Evolutionary conservation across 768 basidiomycete species (phyloP).

Genomic region (Candolleomyces efflorescens): DNA sequence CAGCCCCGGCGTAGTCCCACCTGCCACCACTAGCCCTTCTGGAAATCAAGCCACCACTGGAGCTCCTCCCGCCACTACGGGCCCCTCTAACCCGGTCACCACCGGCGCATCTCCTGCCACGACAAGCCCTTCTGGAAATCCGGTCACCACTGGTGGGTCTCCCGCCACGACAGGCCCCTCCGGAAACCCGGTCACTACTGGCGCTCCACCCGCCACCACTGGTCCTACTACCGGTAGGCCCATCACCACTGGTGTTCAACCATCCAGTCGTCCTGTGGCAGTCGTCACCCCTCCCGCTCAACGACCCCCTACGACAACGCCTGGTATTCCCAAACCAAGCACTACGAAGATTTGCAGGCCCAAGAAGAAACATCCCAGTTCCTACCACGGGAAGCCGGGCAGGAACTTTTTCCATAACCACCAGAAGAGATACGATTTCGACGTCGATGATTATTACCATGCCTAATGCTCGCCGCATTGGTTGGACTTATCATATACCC

Average conservation of each 20-base stretch:
- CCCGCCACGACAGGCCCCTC: background rate
- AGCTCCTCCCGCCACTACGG: background rate
- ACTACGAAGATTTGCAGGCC: background rate
- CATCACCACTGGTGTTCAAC: background rate
- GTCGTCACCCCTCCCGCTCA: background rate
- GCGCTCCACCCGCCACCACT: background rate
- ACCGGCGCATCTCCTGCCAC: constrained; percentile 1
- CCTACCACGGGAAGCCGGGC: background rate
- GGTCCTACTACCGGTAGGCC: background rate
- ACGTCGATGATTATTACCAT: background rate
- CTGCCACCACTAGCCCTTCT: background rate
- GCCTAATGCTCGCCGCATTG: background rate
- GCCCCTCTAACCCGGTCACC: constrained; percentile 8
- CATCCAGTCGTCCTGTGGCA: background rate
- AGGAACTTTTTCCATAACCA: background rate
- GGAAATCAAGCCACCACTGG: background rate
- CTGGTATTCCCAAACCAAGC: background rate
- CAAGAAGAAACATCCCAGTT: background rate
- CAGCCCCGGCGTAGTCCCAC: background rate
- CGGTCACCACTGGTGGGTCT: background rate
- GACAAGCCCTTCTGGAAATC: background rate
- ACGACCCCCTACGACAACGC: background rate
- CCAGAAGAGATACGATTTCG: background rate
- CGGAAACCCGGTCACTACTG: background rate
- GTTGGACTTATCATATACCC: background rate